Conservation (phyloP, 176 grass and related monocot species). For the Carex littledalei region DNA sequence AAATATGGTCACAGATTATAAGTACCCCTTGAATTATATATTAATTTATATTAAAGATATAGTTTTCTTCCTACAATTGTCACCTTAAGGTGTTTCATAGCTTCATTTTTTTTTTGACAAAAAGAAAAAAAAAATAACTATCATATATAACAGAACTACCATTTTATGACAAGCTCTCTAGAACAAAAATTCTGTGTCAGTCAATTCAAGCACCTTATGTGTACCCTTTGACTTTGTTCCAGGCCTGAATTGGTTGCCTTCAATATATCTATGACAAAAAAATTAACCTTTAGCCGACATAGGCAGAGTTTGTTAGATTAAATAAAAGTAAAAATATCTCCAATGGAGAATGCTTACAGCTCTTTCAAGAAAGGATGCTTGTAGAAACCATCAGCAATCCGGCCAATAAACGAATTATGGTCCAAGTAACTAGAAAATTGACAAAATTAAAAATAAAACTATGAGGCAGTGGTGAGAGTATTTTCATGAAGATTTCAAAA, state of each 20-base stretch:
- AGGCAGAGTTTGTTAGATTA: not conserved
- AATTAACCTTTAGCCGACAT: not conserved
- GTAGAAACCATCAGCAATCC: slow-evolving; percentile 89
- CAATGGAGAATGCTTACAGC: slow-evolving; percentile 43
- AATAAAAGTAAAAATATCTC: not conserved
- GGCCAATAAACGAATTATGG: slow-evolving; percentile 82
- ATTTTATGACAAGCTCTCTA: slow-evolving; percentile 29
- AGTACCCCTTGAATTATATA: not conserved
- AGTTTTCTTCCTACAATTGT: not conserved
- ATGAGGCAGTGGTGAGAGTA: not conserved
- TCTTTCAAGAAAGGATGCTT: slow-evolving; percentile 87
- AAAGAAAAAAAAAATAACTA: not conserved
- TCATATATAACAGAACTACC: slow-evolving; percentile 5
- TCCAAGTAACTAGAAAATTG: slow-evolving; percentile 59
- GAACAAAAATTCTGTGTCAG: slow-evolving; percentile 62
- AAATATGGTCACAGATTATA: not conserved
- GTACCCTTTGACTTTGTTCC: slow-evolving; percentile 71
- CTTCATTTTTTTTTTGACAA: not conserved
- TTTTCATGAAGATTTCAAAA: not conserved
- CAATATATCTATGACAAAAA: slow-evolving; percentile 54
- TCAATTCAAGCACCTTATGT: slow-evolving; percentile 84
- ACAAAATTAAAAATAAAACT: not conserved
- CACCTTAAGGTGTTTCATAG: not conserved
- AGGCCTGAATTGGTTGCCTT: slow-evolving; percentile 85
- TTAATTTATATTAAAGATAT: not conserved